These are phyloP conservation scores for Mortierella claussenii DNA, from an alignment of 192 early-diverging fungal genomes.

Conservation along the genomic window DNA sequence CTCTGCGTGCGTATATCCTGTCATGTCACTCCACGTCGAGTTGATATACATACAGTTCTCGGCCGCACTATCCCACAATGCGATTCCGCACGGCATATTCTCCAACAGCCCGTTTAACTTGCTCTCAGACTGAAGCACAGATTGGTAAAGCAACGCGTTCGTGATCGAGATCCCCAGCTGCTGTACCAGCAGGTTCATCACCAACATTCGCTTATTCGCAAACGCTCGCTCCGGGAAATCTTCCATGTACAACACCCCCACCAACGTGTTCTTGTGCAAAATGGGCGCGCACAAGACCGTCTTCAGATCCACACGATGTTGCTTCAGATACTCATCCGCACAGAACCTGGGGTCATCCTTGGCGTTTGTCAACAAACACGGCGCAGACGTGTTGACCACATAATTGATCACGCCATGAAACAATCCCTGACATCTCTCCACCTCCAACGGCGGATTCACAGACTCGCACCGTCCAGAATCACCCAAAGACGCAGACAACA, in stretches of 20 bases:
- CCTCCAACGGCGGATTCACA: slow-evolving; percentile 38
- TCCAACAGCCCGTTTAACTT: slow-evolving; percentile 44
- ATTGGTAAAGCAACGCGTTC: slow-evolving; percentile 61
- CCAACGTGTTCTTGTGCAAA: slow-evolving; percentile 56
- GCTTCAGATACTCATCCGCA: slow-evolving; percentile 41
- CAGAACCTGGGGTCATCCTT: slow-evolving; percentile 51
- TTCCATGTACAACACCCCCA: slow-evolving; percentile 60
- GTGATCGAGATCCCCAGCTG: slow-evolving; percentile 64
- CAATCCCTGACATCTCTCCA: slow-evolving; percentile 19
- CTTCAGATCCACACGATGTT: slow-evolving; percentile 43
- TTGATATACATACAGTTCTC: slow-evolving; percentile 42
- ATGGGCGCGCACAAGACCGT: slow-evolving; percentile 62
- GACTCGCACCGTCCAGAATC: slow-evolving; percentile 37
- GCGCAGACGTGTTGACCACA: slow-evolving; percentile 29
- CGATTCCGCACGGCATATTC: slow-evolving; percentile 52
- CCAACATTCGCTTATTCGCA: slow-evolving; percentile 51
- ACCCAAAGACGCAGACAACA: slow-evolving; percentile 29
- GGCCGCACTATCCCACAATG: slow-evolving; percentile 34
- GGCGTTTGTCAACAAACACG: slow-evolving; percentile 34
- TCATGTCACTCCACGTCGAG: slow-evolving; percentile 42
- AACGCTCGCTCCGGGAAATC: slow-evolving; percentile 58
- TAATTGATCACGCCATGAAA: slow-evolving; percentile 52
- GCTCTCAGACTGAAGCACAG: slow-evolving; percentile 51
- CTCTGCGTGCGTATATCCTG: slow-evolving; percentile 23
- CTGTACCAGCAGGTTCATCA: slow-evolving; percentile 60